Conservation (phyloP, 2,329 filamentous ascomycete genomes). For the Diaporthe ilicicola region DNA sequence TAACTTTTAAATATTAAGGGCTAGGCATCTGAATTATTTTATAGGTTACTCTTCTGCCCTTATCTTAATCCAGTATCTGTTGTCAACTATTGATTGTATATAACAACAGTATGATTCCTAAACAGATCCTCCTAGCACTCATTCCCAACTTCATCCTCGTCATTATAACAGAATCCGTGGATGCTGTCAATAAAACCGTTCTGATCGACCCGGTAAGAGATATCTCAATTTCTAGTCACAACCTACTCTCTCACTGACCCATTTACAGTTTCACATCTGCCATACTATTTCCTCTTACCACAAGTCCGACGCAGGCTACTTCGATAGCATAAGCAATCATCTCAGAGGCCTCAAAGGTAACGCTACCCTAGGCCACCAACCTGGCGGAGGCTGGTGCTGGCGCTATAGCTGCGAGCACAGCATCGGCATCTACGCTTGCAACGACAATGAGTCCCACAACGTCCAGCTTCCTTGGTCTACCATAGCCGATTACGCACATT, state of each 20-base stretch:
- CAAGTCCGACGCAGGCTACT: background rate
- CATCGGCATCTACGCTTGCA: constrained; percentile 16
- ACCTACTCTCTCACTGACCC: background rate
- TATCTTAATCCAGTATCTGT: background rate
- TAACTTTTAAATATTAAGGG: no score
- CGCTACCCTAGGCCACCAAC: constrained; percentile 1
- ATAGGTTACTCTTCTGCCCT: background rate
- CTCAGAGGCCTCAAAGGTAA: background rate
- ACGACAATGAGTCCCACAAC: constrained; percentile 10
- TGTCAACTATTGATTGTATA: background rate
- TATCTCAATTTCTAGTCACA: no score
- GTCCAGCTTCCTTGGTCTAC: background rate
- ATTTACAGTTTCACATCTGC: background rate
- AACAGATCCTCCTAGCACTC: background rate
- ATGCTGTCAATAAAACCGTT: background rate
- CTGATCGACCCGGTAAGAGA: background rate
- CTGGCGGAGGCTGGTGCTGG: background rate
- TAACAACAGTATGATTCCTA: background rate
- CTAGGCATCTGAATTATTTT: background rate
- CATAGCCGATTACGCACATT: constrained; percentile 22
- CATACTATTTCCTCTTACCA: background rate
- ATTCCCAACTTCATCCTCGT: background rate
- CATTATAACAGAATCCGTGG: no score
- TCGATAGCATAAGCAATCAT: background rate
- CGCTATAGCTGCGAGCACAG: constrained; percentile 1